These are phyloP conservation scores for Rhodofomes roseus DNA, from an alignment of 1,284 basidiomycete genomes.

Conservation along the genomic window DNA sequence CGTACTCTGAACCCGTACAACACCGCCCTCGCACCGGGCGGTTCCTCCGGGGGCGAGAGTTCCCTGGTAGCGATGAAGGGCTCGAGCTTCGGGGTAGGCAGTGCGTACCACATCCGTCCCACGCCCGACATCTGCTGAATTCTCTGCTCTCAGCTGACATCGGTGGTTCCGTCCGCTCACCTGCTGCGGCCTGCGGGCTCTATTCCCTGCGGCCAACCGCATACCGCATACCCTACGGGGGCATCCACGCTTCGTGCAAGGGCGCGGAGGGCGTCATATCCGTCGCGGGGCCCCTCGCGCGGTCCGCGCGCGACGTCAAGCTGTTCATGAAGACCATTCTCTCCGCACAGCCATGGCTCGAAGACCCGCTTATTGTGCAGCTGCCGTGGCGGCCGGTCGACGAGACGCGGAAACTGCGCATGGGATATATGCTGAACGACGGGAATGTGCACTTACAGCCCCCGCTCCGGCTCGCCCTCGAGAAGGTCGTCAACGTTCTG, in stretches of 20 bases:
- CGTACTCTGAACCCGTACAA: constrained; percentile 47
- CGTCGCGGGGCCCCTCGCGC: not conserved
- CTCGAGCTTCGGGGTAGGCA: constrained; percentile 50
- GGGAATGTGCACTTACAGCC: constrained; percentile 41
- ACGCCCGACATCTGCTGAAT: not conserved
- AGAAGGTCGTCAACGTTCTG: not conserved
- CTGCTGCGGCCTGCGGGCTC: not conserved
- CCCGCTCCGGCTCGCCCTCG: constrained; percentile 28
- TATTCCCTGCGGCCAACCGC: not conserved
- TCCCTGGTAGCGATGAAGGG: constrained; percentile 48
- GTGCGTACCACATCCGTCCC: constrained; percentile 23
- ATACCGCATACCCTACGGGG: not conserved
- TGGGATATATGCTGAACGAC: constrained; percentile 43
- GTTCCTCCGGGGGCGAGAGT: constrained; percentile 46
- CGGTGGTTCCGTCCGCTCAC: not conserved
- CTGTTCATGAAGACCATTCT: constrained; percentile 15
- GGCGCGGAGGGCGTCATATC: not conserved
- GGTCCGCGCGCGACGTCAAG: constrained; percentile 12
- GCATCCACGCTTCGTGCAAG: not conserved
- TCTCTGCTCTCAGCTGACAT: not conserved
- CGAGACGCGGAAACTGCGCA: not conserved
- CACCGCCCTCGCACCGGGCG: constrained; percentile 24
- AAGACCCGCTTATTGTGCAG: constrained; percentile 15
- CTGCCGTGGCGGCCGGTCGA: constrained; percentile 14
- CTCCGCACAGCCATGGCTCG: constrained; percentile 16